phyloP scores from a whole-genome alignment of 768 basidiomycete species.

The Dioszegia hungarica region DNA sequence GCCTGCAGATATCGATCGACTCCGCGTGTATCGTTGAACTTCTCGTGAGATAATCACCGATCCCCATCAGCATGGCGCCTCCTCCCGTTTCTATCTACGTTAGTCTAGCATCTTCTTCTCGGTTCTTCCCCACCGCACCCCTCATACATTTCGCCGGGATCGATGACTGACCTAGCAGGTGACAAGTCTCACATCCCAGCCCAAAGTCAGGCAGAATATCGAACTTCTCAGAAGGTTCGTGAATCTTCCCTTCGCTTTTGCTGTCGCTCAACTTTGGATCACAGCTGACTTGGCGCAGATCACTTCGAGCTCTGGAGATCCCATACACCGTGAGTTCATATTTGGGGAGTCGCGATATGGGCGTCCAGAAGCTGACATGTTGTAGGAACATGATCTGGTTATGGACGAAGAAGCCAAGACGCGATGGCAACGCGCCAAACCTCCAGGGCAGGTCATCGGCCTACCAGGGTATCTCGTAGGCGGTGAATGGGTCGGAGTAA shows the following conservation, averaged over 20 bases:
- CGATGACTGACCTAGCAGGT: slow-evolving; percentile 12
- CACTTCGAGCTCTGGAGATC: slow-evolving; percentile 37
- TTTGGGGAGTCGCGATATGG: background rate
- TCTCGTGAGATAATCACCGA: too few relatives aligned
- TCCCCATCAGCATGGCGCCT: slow-evolving; percentile 29
- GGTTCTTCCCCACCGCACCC: background rate
- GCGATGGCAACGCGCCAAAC: slow-evolving; percentile 42
- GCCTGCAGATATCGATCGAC: too few relatives aligned
- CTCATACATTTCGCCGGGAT: background rate
- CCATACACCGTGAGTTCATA: slow-evolving; percentile 30
- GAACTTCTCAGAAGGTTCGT: slow-evolving; percentile 35
- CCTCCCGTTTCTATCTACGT: slow-evolving; percentile 44
- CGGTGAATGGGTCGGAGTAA: slow-evolving; percentile 44
- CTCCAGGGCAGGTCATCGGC: slow-evolving; percentile 31
- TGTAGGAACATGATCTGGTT: slow-evolving; percentile 34
- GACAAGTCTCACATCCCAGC: slow-evolving; percentile 38
- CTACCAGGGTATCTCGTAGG: slow-evolving; percentile 44
- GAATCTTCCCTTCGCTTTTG: too few relatives aligned
- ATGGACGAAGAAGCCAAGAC: slow-evolving; percentile 40
- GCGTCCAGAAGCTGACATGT: background rate
- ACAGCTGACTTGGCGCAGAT: slow-evolving; percentile 8
- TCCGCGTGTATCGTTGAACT: too few relatives aligned
- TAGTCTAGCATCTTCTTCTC: slow-evolving; percentile 4
- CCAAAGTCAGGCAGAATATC: slow-evolving; percentile 35
- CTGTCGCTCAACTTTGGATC: too few relatives aligned